Percentiles rank a stretch among this genome's conserved stretches.
Evolutionary conservation across 2,329 filamentous ascomycete species (phyloP).

Genomic region (Spiromastix sp.): DNA sequence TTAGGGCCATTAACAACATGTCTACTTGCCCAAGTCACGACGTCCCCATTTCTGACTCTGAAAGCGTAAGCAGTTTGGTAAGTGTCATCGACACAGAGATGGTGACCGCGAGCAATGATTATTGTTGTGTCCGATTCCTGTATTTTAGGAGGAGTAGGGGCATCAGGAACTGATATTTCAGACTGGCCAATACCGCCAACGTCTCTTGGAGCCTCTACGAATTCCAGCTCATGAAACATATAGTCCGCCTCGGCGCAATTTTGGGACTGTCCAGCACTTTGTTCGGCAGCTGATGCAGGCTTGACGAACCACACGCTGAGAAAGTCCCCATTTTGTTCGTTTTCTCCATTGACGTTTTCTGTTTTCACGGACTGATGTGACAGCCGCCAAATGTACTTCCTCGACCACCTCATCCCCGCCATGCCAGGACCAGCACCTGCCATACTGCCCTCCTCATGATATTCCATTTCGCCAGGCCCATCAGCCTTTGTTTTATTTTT

Average conservation of each 20-base stretch:
- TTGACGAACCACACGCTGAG: constrained; percentile 39
- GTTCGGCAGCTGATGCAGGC: constrained; percentile 4
- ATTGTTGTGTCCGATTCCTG: constrained; percentile 16
- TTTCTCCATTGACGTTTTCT: constrained; percentile 3
- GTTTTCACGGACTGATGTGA: constrained; percentile 6
- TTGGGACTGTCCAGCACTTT: constrained; percentile 6
- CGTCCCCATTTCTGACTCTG: constrained; percentile 21
- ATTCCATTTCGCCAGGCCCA: constrained; percentile 25
- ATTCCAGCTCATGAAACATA: constrained; percentile 34
- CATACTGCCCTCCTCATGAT: constrained; percentile 34
- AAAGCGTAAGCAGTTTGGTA: constrained; percentile 37
- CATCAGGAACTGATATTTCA: constrained; percentile 11
- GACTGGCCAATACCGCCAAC: constrained; percentile 1
- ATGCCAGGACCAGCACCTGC: constrained; percentile 17
- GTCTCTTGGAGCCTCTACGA: constrained; percentile 13
- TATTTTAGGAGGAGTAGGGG: constrained; percentile 12
- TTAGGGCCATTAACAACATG: constrained; percentile 37
- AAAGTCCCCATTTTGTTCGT: constrained; percentile 2
- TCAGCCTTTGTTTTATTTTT: constrained; percentile 14
- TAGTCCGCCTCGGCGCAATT: constrained; percentile 29
- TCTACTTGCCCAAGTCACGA: constrained; percentile 32
- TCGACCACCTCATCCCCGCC: constrained; percentile 24
- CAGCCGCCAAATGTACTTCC: constrained; percentile 37
- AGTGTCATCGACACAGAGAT: constrained; percentile 38
- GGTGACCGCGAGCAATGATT: constrained; percentile 29